A percentile compares a stretch with the other conserved stretches of the same genome.
These are phyloP conservation scores for Lactarius trivialis DNA, from an alignment of 768 basidiomycete genomes.

Conservation along the genomic window DNA sequence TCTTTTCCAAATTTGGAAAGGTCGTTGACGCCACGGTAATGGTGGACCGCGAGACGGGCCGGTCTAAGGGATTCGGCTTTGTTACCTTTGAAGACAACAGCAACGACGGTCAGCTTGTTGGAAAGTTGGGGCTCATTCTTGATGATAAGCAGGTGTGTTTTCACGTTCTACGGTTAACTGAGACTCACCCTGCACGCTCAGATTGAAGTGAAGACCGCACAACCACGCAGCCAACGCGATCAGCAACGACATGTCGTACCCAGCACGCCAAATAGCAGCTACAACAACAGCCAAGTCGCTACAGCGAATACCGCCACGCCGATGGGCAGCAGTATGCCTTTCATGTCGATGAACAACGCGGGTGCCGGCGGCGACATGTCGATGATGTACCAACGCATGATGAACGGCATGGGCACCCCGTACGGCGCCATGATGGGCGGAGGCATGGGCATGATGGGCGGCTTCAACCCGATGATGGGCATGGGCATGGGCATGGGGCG, in stretches of 20 bases:
- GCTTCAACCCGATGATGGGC: constrained; percentile 26
- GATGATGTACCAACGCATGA: constrained; percentile 88
- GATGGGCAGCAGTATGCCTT: constrained; percentile 34
- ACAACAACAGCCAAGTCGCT: constrained; percentile 26
- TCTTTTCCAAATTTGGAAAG: constrained; percentile 90
- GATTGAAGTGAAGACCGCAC: constrained; percentile 97
- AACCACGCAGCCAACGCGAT: constrained; percentile 80
- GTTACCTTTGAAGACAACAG: constrained; percentile 92
- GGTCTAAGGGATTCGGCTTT: constrained; percentile 97
- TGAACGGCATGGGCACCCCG: constrained; percentile 67
- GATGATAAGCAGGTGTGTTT: constrained; percentile 85
- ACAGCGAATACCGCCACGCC: constrained; percentile 23
- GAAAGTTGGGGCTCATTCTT: constrained; percentile 69
- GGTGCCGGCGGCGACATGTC: constrained; percentile 25
- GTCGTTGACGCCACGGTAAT: constrained; percentile 98
- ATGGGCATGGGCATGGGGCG: constrained; percentile 36
- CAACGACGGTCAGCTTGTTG: constrained; percentile 83
- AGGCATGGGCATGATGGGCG: constrained; percentile 28
- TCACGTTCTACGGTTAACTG: neutral
- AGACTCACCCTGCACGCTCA: constrained; percentile 28
- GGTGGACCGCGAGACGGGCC: constrained; percentile 91
- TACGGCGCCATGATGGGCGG: constrained; percentile 31
- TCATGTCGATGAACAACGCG: constrained; percentile 32
- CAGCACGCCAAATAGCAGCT: constrained; percentile 20
- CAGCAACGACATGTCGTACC: constrained; percentile 38